Evolutionary conservation across 108 stramenopile genomes (phyloP).

Genomic region (Nitzschia sp.): DNA sequence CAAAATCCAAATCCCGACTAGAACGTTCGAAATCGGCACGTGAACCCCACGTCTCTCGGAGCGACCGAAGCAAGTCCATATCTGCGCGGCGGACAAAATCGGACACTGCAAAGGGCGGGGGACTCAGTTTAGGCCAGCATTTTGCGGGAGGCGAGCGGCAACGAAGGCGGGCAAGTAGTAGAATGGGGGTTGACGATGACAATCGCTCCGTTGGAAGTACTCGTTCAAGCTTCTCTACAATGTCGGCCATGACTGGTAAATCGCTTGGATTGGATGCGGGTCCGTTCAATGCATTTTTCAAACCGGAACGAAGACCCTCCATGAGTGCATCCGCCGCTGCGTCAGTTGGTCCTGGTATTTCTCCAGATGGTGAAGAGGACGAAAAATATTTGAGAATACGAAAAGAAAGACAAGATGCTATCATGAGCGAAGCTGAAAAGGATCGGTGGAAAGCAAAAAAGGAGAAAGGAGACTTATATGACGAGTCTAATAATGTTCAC

Average conservation of each 20-base stretch:
- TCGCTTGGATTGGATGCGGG: slow-evolving; percentile 21
- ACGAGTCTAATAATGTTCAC: background rate
- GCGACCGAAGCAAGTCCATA: too few species aligned
- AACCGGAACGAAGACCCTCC: background rate
- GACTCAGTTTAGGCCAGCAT: background rate
- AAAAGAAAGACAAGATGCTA: slow-evolving; percentile 19
- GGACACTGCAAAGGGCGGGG: background rate
- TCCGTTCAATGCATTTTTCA: slow-evolving; percentile 26
- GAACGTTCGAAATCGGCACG: background rate
- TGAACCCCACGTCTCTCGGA: too few species aligned
- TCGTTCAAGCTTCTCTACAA: background rate
- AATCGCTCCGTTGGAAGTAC: slow-evolving; percentile 13
- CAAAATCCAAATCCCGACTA: background rate
- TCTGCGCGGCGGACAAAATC: background rate
- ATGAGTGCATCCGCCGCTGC: background rate
- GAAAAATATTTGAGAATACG: slow-evolving; percentile 21
- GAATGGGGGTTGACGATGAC: slow-evolving; percentile 9
- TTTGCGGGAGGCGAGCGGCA: background rate
- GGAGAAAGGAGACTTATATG: background rate
- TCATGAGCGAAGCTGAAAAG: slow-evolving; percentile 8
- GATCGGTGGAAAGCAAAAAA: slow-evolving; percentile 11
- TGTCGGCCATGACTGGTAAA: slow-evolving; percentile 1
- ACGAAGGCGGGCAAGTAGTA: background rate
- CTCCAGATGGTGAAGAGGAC: background rate
- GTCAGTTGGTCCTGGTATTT: slow-evolving; percentile 10